Percentiles rank a stretch among this genome's conserved stretches.
Conservation (phyloP, 257 asterid genomes). For the Cynanchum wilfordii region DNA sequence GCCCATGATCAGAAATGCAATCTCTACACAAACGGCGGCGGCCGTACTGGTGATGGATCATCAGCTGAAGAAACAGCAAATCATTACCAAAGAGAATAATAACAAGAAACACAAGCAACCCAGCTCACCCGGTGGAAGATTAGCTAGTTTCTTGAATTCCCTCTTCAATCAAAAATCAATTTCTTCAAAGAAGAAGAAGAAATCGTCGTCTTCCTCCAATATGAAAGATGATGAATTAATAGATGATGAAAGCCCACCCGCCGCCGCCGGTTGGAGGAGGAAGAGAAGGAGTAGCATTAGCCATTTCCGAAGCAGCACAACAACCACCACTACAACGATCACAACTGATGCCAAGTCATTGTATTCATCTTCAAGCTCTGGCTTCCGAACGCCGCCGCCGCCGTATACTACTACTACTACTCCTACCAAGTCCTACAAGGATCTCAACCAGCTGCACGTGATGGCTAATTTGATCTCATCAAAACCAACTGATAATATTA, state of each 20-base stretch:
- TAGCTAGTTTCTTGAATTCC: slow-evolving; percentile 70
- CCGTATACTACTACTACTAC: slow-evolving; percentile 43
- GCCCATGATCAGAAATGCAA: slow-evolving; percentile 31
- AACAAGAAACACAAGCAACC: slow-evolving; percentile 58
- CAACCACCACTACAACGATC: neutral
- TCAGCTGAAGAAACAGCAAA: slow-evolving; percentile 17
- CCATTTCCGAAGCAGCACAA: slow-evolving; percentile 43
- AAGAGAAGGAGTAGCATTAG: slow-evolving; percentile 74
- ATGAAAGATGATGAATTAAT: slow-evolving; percentile 24
- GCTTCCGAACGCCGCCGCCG: slow-evolving; percentile 48
- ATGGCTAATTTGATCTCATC: slow-evolving; percentile 12
- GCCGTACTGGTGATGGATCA: slow-evolving; percentile 10
- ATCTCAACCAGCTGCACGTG: slow-evolving; percentile 26
- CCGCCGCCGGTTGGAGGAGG: slow-evolving; percentile 37
- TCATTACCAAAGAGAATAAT: slow-evolving; percentile 19
- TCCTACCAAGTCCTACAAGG: slow-evolving; percentile 44
- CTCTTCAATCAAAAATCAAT: slow-evolving; percentile 48
- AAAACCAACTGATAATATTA: slow-evolving; percentile 9
- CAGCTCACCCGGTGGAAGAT: slow-evolving; percentile 76
- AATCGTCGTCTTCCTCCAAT: slow-evolving; percentile 15
- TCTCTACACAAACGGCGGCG: slow-evolving; percentile 19
- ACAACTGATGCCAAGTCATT: slow-evolving; percentile 24
- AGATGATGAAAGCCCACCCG: slow-evolving; percentile 36
- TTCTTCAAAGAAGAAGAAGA: slow-evolving; percentile 45
- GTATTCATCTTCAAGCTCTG: slow-evolving; percentile 29